phyloP scores from a whole-genome alignment of 2,329 filamentous ascomycete genomes.

The Botrytis squamosa region DNA sequence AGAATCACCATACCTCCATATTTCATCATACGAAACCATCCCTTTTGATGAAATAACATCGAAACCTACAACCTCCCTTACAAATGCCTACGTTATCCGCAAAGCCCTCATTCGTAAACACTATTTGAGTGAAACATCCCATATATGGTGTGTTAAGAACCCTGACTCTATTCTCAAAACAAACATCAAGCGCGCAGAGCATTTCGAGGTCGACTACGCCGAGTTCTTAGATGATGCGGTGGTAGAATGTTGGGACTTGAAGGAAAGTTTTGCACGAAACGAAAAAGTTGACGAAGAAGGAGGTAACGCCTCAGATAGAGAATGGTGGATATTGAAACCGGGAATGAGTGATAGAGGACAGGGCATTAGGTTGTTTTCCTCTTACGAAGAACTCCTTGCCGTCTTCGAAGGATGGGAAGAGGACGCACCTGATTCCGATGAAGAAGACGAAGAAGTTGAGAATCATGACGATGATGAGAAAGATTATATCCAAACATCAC shows the following conservation, averaged over 20 bases:
- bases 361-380: conserved; percentile 86
- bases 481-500: conserved; percentile 72
- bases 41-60: conserved; percentile 74
- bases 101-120: conserved; percentile 97
- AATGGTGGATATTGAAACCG: conserved; percentile 99
- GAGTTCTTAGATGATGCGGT: conserved; percentile 95
- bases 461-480: conserved; percentile 51
- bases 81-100: conserved; percentile 92
- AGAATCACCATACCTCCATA: conserved; percentile 57
- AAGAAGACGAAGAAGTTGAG: conserved; percentile 48
- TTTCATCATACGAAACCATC: conserved; percentile 81
- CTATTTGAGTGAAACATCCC: conserved; percentile 79
- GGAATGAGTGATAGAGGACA: conserved; percentile 97
- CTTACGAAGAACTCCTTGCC: conserved; percentile 74
- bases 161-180: conserved; percentile 65
- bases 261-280: conserved; percentile 74
- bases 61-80: conserved; percentile 60
- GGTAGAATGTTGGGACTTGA: conserved; percentile 83
- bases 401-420: conserved; percentile 94
- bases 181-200: conserved; percentile 75
- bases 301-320: conserved; percentile 45
- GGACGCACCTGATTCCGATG: conserved; percentile 62
- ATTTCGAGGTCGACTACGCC: conserved; percentile 93
- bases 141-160: conserved; percentile 83
- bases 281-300: conserved; percentile 57